Evolutionary conservation across 2,329 filamentous ascomycete species (phyloP).

Genomic region (Blastomyces emzantsi): DNA sequence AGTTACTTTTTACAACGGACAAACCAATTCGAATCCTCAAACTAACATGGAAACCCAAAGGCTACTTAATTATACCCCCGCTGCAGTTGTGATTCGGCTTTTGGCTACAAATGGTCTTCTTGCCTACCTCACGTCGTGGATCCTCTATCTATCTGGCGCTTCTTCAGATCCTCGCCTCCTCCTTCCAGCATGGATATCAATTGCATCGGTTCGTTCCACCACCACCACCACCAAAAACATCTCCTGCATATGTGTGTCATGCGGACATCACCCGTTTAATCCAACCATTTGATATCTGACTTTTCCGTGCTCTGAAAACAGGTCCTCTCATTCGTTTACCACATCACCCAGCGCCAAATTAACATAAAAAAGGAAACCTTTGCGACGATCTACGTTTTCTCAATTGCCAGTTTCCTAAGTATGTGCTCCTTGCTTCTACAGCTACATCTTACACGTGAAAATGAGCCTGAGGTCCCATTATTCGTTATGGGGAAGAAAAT

Average conservation of each 20-base stretch:
- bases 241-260: not conserved
- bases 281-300: not conserved
- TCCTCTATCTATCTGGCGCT: conserved; percentile 60
- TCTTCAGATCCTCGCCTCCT: conserved; percentile 61
- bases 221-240: not conserved
- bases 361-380: conserved; percentile 72
- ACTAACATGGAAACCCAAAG: conserved; percentile 32
- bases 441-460: conserved; percentile 53
- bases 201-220: conserved; percentile 53
- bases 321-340: conserved; percentile 66
- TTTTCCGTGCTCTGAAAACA: conserved; percentile 23
- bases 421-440: conserved; percentile 62
- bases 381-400: conserved; percentile 68
- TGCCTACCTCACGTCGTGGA: conserved; percentile 64
- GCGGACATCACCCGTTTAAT: not conserved
- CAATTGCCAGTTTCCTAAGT: conserved; percentile 65
- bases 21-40: not conserved
- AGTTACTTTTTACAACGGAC: not conserved
- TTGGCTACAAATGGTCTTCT: conserved; percentile 66
- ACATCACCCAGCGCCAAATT: conserved; percentile 67
- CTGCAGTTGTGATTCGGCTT: conserved; percentile 68
- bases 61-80: conserved; percentile 74
- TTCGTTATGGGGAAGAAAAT: conserved; percentile 41
- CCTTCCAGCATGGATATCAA: conserved; percentile 68
- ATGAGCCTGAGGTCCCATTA: conserved; percentile 53